Percentiles rank a stretch among this genome's conserved stretches.
Conservation (phyloP, 108 stramenopile genomes). For the Nitzschia palea region DNA sequence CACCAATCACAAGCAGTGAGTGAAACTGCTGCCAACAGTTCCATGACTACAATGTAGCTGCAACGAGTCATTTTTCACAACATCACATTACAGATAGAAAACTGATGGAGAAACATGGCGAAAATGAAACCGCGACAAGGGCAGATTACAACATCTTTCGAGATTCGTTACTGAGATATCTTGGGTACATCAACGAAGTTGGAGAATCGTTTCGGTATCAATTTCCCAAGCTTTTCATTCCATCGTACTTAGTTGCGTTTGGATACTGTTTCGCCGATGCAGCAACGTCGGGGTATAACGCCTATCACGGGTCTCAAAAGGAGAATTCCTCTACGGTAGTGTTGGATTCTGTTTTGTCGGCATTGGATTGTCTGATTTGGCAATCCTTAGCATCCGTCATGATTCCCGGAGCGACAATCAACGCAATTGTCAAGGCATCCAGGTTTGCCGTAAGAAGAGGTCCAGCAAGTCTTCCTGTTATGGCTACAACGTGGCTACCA, state of each 20-base stretch:
- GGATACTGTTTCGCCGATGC: slow-evolving; percentile 83
- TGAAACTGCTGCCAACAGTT: too few species aligned
- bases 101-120: too few species aligned
- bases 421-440: slow-evolving; percentile 68
- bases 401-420: slow-evolving; percentile 78
- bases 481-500: slow-evolving; percentile 67
- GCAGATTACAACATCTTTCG: slow-evolving; percentile 68
- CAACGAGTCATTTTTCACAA: too few species aligned
- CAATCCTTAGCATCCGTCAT: slow-evolving; percentile 67
- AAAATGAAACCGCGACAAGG: background rate
- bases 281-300: slow-evolving; percentile 52
- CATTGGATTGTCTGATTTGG: slow-evolving; percentile 68
- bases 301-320: slow-evolving; percentile 10
- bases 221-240: slow-evolving; percentile 66
- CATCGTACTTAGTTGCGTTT: slow-evolving; percentile 76
- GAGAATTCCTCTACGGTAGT: slow-evolving; percentile 20
- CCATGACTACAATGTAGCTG: too few species aligned
- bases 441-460: slow-evolving; percentile 56
- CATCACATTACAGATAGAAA: too few species aligned
- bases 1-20: too few species aligned
- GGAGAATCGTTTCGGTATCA: slow-evolving; percentile 85
- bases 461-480: slow-evolving; percentile 45
- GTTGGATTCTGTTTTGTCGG: slow-evolving; percentile 47
- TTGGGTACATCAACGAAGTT: slow-evolving; percentile 75
- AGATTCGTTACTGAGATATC: slow-evolving; percentile 65